Evolutionary conservation across 2,329 filamentous ascomycete genomes (phyloP).

Genomic region (Aureobasidium sp.): DNA sequence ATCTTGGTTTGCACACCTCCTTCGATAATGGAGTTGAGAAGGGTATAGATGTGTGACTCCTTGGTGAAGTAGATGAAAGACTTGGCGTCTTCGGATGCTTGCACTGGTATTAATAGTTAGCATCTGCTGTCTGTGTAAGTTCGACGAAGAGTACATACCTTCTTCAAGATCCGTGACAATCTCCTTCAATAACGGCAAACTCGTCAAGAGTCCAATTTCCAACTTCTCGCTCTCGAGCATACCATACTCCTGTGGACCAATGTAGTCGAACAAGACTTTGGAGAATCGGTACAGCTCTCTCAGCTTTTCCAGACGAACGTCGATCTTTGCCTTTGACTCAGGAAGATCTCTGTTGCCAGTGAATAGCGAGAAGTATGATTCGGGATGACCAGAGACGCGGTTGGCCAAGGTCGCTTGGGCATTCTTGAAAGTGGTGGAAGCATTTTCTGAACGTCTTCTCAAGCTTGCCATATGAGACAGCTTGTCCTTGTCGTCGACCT

Average conservation of each 20-base stretch:
- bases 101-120: constrained; percentile 46
- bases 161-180: constrained; percentile 96
- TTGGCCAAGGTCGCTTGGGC: constrained; percentile 18
- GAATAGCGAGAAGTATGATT: constrained; percentile 84
- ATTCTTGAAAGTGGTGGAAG: constrained; percentile 19
- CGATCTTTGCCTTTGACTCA: constrained; percentile 65
- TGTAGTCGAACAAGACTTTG: constrained; percentile 96
- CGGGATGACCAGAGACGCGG: constrained; percentile 29
- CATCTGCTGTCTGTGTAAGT: neutral
- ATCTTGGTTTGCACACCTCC: constrained; percentile 97
- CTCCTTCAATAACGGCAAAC: constrained; percentile 86
- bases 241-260: constrained; percentile 96
- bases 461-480: constrained; percentile 41
- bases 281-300: constrained; percentile 88
- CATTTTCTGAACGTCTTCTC: constrained; percentile 45
- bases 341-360: constrained; percentile 47
- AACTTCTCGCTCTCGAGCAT: constrained; percentile 94
- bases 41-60: constrained; percentile 96
- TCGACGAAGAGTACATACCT: constrained; percentile 17
- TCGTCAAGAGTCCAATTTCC: constrained; percentile 94
- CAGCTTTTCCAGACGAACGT: constrained; percentile 78
- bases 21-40: constrained; percentile 95
- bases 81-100: constrained; percentile 88
- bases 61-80: constrained; percentile 99
- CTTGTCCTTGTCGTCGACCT: constrained; percentile 5